Conservation (phyloP, 2,329 filamentous ascomycete species). For the Pseudogymnoascus sp. region DNA sequence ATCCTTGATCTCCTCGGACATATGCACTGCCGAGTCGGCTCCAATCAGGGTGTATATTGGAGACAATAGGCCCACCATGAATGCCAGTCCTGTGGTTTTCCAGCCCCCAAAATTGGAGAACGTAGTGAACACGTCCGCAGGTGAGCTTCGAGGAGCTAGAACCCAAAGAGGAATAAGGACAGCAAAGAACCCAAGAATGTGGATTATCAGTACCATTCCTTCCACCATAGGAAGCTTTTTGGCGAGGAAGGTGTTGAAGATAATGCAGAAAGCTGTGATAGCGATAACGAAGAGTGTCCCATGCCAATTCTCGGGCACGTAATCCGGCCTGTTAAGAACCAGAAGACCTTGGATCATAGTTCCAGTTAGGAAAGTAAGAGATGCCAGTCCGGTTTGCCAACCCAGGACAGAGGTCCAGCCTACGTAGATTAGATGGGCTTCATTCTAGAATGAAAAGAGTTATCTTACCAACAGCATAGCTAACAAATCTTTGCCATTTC, state of each 20-base stretch:
- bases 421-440: slow-evolving; percentile 14
- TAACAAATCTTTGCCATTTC: slow-evolving; percentile 42
- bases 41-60: slow-evolving; percentile 22
- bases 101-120: slow-evolving; percentile 29
- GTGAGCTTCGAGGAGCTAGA: slow-evolving; percentile 22
- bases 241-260: slow-evolving; percentile 38
- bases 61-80: slow-evolving; percentile 32
- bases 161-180: slow-evolving; percentile 34
- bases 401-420: slow-evolving; percentile 40
- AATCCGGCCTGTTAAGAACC: slow-evolving; percentile 27
- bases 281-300: slow-evolving; percentile 37
- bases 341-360: slow-evolving; percentile 38
- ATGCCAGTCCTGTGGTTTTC: slow-evolving; percentile 27
- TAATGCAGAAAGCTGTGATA: slow-evolving; percentile 32
- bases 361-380: slow-evolving; percentile 34
- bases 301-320: slow-evolving; percentile 33
- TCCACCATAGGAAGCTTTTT: slow-evolving; percentile 35
- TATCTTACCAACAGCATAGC: slow-evolving; percentile 39
- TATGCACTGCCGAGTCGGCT: slow-evolving; percentile 26
- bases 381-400: slow-evolving; percentile 37
- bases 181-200: slow-evolving; percentile 37
- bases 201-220: slow-evolving; percentile 35
- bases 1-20: slow-evolving; percentile 43
- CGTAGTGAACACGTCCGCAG: slow-evolving; percentile 25
- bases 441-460: slow-evolving; percentile 8